Conservation (phyloP, 2,329 filamentous ascomycete genomes). For the Drechslerella coelobrocha region DNA sequence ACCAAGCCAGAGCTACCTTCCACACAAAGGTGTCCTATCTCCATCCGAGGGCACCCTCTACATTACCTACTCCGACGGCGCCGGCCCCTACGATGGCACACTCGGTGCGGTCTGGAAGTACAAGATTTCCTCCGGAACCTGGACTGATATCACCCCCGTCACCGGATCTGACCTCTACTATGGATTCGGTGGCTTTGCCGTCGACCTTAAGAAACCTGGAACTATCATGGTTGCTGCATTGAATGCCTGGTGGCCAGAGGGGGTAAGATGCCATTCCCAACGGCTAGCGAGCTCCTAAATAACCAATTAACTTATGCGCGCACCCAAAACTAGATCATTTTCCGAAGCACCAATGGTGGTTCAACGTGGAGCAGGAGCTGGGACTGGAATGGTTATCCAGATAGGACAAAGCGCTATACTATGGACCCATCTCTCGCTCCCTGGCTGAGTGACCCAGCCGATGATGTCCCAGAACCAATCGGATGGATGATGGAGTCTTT, state of each 20-base stretch:
- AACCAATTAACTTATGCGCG: not conserved
- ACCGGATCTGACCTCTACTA: conserved; percentile 58
- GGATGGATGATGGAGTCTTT: conserved; percentile 70
- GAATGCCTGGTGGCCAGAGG: conserved; percentile 69
- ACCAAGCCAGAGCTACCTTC: conserved; percentile 62
- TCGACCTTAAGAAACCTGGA: conserved; percentile 65
- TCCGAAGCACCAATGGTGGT: conserved; percentile 61
- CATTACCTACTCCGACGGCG: conserved; percentile 65
- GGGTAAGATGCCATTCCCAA: conserved; percentile 64
- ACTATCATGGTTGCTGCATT: conserved; percentile 66
- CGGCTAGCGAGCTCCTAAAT: too few relatives aligned
- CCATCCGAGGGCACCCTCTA: conserved; percentile 65
- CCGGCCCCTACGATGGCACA: conserved; percentile 67
- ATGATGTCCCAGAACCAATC: conserved; percentile 59
- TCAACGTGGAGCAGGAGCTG: conserved; percentile 65
- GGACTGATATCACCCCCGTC: conserved; percentile 66
- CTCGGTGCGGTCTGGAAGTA: conserved; percentile 66
- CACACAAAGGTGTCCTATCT: conserved; percentile 65
- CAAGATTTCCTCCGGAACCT: conserved; percentile 62
- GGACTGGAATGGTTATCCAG: conserved; percentile 62
- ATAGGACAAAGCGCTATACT: conserved; percentile 61
- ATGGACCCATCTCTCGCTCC: conserved; percentile 63
- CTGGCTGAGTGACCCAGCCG: conserved; percentile 63
- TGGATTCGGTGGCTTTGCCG: conserved; percentile 66
- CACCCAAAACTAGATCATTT: conserved; percentile 34